Base-by-base conservation (phyloP, 2,329 filamentous ascomycete genomes). In the Rutstroemia sp. region DNA sequence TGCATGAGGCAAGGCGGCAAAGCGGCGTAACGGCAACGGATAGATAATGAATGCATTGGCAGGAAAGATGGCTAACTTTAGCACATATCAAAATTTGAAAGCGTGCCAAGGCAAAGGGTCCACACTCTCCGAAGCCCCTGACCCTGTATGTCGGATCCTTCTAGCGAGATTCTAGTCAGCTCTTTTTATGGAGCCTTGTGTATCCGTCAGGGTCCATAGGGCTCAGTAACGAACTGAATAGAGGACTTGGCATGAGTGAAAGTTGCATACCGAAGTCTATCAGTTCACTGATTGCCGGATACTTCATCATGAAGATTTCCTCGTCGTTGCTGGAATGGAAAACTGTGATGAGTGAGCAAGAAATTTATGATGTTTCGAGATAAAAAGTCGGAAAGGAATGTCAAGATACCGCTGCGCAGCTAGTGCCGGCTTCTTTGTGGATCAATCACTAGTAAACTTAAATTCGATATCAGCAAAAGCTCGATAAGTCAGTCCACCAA, bases 351-450 rank as follows among this genome's bases (percentile, higher is more conserved):
- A 42, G 16, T 14, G 10, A 19, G 19, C 5, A 42, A 42, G 17
- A n/a, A n/a, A 42, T 42, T 17, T 4, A n/a, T 14, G 8, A 5
- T 42, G 39, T 42, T 42, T 42, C 17, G 39, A 42, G 39, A 42
- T 19, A 46, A 46, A 46, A 46, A 25, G 4, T 14, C 12, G 42
- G 34, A 34, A 44, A 17, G 17, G 21, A 14, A 21, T 7, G 49
- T 5, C 23, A 6, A 19, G 23, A 49, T 27, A 16, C 46, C 25
- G 14, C 34, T 44, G 9, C 38, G 10, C 10, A 6, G 12, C 51
- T 55, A 55, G 53, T 44, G 53, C 38, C 53, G 53, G 53, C 53
- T 55, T 44, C 46, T 51, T 55, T 55, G 53, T 51, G 53, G 53
- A n/a, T 55, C 53, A 34, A 25, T 17, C 39, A 34, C 38, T 16